phyloP scores from a whole-genome alignment of 2,329 filamentous ascomycete genomes.

The Neurospora sp. region DNA sequence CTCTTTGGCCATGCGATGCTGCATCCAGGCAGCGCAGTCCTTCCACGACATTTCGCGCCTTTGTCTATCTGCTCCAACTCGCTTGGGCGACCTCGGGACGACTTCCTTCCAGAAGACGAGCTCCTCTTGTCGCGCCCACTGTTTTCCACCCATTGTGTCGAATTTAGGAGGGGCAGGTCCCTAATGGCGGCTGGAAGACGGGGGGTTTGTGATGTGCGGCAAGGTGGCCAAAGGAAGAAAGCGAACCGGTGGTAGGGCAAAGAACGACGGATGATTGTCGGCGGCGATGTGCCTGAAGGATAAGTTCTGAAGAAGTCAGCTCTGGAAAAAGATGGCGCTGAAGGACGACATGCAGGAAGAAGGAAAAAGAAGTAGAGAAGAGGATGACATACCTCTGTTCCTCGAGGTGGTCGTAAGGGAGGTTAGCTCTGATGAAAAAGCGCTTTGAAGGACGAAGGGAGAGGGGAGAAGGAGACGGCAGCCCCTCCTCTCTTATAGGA shows the following conservation, averaged over 20 bases:
- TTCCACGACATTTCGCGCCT: slow-evolving; percentile 15
- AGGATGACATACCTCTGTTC: not conserved
- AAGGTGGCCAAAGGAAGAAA: not conserved
- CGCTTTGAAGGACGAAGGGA: not conserved
- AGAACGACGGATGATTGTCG: not conserved
- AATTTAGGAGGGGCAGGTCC: not conserved
- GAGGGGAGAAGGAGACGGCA: not conserved
- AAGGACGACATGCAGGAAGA: not conserved
- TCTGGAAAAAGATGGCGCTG: not conserved
- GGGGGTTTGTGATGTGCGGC: not conserved
- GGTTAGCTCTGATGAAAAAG: not conserved
- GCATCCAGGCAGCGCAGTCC: slow-evolving; percentile 12
- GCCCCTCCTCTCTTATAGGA: not conserved
- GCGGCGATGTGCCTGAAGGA: not conserved
- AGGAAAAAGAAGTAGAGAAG: slow-evolving; percentile 1
- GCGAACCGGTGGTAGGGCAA: not conserved
- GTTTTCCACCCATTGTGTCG: slow-evolving; percentile 38
- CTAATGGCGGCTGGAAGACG: not conserved
- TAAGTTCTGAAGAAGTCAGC: not conserved
- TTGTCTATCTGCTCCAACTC: slow-evolving; percentile 9
- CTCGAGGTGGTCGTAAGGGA: not conserved
- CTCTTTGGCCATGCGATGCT: not conserved
- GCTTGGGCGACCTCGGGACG: slow-evolving; percentile 20
- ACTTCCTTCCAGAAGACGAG: slow-evolving; percentile 34
- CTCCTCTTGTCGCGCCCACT: slow-evolving; percentile 41